Percentiles rank a stretch among this genome's conserved stretches.
phyloP scores from a whole-genome alignment of 2,329 filamentous ascomycete species.

The Pseudopithomyces maydicus region DNA sequence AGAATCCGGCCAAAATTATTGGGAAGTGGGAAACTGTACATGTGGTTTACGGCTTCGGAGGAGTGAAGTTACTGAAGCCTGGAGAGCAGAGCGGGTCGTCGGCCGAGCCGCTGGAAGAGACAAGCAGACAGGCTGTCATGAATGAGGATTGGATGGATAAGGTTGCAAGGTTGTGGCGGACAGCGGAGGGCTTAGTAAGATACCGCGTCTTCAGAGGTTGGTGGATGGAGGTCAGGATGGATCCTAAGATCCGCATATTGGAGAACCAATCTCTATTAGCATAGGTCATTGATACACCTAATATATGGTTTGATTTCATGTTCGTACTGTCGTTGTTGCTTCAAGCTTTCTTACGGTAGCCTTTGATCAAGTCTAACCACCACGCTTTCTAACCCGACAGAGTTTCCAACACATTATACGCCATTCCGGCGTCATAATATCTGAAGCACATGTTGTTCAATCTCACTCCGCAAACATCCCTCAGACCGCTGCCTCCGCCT shows the following conservation, averaged over 20 bases:
- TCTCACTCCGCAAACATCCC: neutral
- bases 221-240: conserved; percentile 61
- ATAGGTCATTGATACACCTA: too few relatives aligned
- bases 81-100: conserved; percentile 35
- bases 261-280: conserved; percentile 29
- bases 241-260: conserved; percentile 60
- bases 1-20: conserved; percentile 55
- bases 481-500: conserved; percentile 46
- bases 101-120: conserved; percentile 19
- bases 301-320: neutral
- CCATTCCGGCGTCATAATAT: neutral
- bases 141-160: conserved; percentile 18
- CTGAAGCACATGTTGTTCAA: neutral
- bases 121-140: conserved; percentile 19
- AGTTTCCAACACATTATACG: neutral
- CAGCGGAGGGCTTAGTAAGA: conserved; percentile 41
- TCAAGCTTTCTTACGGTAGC: neutral
- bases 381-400: too few relatives aligned
- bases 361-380: too few relatives aligned
- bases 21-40: conserved; percentile 59
- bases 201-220: conserved; percentile 52
- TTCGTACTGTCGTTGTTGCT: neutral
- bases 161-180: conserved; percentile 28
- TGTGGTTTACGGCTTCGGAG: conserved; percentile 57
- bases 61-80: conserved; percentile 55